phyloP scores from a whole-genome alignment of 2,329 filamentous ascomycete species.

The Fusarium sp. region DNA sequence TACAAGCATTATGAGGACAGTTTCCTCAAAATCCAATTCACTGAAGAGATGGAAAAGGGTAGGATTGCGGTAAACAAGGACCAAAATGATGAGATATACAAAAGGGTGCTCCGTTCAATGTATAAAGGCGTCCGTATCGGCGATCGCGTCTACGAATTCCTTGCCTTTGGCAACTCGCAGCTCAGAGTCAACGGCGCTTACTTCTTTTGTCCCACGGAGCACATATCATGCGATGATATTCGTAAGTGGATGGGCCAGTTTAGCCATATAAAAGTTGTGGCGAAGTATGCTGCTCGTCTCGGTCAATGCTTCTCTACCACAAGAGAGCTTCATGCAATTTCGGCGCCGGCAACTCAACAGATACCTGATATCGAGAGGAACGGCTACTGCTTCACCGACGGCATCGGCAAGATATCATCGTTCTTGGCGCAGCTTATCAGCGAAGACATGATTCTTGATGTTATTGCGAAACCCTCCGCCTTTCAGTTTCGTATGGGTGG shows the following conservation, averaged over 20 bases:
- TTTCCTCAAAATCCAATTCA: constrained; percentile 90
- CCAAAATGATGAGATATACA: constrained; percentile 77
- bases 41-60: constrained; percentile 77
- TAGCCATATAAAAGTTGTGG: constrained; percentile 81
- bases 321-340: constrained; percentile 74
- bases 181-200: constrained; percentile 92
- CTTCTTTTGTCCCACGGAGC: constrained; percentile 82
- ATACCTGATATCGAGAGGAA: constrained; percentile 79
- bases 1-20: constrained; percentile 77
- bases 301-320: constrained; percentile 98
- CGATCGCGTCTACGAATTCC: constrained; percentile 84
- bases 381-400: constrained; percentile 84
- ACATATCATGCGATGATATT: constrained; percentile 79
- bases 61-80: constrained; percentile 65
- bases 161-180: constrained; percentile 96
- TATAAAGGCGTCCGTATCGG: constrained; percentile 85
- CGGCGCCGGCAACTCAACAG: constrained; percentile 66
- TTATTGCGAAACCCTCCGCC: constrained; percentile 75
- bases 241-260: constrained; percentile 90
- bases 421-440: constrained; percentile 81
- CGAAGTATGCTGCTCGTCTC: constrained; percentile 88
- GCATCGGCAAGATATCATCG: constrained; percentile 89
- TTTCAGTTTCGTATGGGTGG: constrained; percentile 94
- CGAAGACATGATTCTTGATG: constrained; percentile 72
- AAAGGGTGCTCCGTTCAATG: constrained; percentile 77